Conservation (phyloP, 345 rosid species). For the Orychophragmus violaceus region DNA sequence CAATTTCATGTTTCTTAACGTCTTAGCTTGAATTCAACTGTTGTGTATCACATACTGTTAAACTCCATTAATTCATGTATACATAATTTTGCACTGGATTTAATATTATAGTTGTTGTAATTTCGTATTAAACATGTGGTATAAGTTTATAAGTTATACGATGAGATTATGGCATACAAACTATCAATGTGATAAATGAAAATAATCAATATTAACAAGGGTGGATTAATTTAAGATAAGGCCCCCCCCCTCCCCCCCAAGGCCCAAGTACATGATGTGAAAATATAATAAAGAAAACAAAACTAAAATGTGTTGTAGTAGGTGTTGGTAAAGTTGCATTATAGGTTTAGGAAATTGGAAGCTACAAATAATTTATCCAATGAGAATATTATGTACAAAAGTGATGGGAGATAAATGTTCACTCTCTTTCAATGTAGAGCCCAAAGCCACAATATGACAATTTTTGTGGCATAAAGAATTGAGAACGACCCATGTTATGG, state of each 20-base stretch:
- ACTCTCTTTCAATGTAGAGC: conserved; percentile 35
- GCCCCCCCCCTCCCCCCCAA: no score
- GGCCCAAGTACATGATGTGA: background rate
- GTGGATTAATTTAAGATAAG: background rate
- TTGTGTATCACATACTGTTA: background rate
- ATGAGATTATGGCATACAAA: background rate
- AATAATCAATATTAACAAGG: background rate
- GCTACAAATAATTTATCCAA: conserved; percentile 8
- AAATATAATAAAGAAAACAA: background rate
- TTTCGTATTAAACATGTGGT: background rate
- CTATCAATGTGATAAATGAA: background rate
- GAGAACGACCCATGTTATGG: conserved; percentile 30
- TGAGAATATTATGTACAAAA: conserved; percentile 29
- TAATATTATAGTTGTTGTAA: background rate
- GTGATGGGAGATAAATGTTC: conserved; percentile 28
- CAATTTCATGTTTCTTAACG: background rate
- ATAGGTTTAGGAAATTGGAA: conserved; percentile 7
- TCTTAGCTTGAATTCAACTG: background rate
- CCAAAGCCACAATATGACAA: conserved; percentile 32
- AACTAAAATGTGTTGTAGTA: background rate
- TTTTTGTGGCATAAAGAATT: conserved; percentile 23
- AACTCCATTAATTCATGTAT: background rate
- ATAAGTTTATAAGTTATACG: background rate
- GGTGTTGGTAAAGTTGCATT: conserved; percentile 26
- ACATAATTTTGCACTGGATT: background rate